Base-by-base conservation (phyloP, 2,329 filamentous ascomycete species). In the Colletotrichum sp. region DNA sequence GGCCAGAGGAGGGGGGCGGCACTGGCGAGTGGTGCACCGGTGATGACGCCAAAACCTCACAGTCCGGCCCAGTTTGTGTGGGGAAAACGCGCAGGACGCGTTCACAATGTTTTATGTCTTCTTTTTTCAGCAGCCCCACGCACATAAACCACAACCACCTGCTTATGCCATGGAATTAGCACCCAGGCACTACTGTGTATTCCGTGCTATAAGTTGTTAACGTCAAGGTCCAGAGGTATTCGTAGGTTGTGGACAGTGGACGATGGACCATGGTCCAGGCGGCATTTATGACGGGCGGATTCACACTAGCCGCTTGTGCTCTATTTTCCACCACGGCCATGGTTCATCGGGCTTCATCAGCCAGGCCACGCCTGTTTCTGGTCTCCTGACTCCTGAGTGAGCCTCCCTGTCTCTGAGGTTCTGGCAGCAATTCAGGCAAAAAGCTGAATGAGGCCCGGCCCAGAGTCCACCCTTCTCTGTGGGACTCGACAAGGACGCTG, bases 11-110 rank as follows among this genome's bases (percentile, higher is more conserved):
- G 63, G 39, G 24, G 28, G 30, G 55, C 67, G 67, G 67, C 55
- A 39, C 52, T 64, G 64, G 26, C 12, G 44, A 39, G 36, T 64
- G 70, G 26, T 48, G 39, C 39, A 48, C 39, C 18, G 39, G 39
- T 68, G 70, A 75, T 68, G 64, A 75, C 74, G 73, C 74, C 74
- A 68, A 75, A 75, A 44, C 52, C 68, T 73, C 70, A 73, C 65
- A 73, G 73, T 18, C 64, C 26, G 57, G 22, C 44, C 62, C 55
- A 32, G 44, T 18, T 18, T 52, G 59, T 75, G 73, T 68, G 74
- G 74, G 59, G 63, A 72, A 59, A 63, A 74, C 71, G 66, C 71
- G 66, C 55, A 30, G 34, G 57, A 70, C 68, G 68, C 68, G 68
- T 30, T 26, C 32, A 52, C n/a, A 34, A 44, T 64, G 73, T 72